phyloP scores from a whole-genome alignment of 2,329 filamentous ascomycete genomes.

The Diaporthe citrichinensis region DNA sequence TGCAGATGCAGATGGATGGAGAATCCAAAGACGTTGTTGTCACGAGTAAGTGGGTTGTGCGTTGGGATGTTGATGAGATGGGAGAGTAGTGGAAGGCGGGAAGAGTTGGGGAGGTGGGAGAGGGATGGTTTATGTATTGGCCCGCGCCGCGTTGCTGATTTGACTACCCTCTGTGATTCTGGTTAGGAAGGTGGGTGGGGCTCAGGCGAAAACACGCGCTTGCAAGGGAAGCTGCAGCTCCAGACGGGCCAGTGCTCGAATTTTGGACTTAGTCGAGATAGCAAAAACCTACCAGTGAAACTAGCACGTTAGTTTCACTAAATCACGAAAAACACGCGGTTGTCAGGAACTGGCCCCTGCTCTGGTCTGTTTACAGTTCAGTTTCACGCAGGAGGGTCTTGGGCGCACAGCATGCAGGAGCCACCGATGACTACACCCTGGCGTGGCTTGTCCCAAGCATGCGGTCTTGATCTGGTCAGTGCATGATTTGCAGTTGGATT shows the following conservation, averaged over 20 bases:
- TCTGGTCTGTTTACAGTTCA: not conserved
- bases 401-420: not conserved
- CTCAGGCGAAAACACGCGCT: not conserved
- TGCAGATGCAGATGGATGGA: conserved; percentile 43
- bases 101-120: conserved; percentile 62
- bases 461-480: not conserved
- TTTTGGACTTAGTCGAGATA: not conserved
- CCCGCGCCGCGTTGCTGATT: not conserved
- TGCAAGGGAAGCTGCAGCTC: not conserved
- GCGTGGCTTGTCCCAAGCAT: not conserved
- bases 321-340: not conserved
- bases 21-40: conserved; percentile 45
- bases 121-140: conserved; percentile 51
- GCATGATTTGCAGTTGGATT: not conserved
- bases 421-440: not conserved
- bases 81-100: conserved; percentile 61
- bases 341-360: not conserved
- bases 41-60: conserved; percentile 49
- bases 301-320: not conserved
- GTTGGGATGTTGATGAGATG: conserved; percentile 53
- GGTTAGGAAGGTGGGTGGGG: not conserved
- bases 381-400: too few relatives aligned
- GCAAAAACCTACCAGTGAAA: too few relatives aligned
- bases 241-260: not conserved
- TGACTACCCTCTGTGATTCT: conserved; percentile 46